Percentiles rank a stretch among this genome's conserved stretches.
These are phyloP conservation scores for Claviceps purpurea DNA, from an alignment of 2,329 filamentous ascomycete species.

Conservation along the genomic window DNA sequence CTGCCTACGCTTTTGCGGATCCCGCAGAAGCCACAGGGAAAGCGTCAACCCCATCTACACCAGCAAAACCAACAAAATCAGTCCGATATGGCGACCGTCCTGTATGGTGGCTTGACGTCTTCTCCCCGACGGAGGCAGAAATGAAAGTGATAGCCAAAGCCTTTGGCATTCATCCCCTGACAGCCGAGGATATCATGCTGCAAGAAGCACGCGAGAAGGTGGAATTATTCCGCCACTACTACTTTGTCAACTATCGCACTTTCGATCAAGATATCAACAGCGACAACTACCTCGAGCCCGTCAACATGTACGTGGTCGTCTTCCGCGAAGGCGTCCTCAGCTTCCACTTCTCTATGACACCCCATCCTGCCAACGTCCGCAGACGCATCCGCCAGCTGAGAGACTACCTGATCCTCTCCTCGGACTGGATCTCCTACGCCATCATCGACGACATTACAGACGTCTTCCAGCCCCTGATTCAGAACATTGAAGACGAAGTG, in stretches of 20 bases:
- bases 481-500: constrained; percentile 87
- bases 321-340: constrained; percentile 91
- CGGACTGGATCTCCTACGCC: constrained; percentile 97
- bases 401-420: constrained; percentile 83
- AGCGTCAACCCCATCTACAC: too few relatives aligned
- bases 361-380: constrained; percentile 90
- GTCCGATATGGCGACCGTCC: constrained; percentile 66
- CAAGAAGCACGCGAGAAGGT: constrained; percentile 97
- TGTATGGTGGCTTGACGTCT: constrained; percentile 92
- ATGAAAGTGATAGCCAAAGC: constrained; percentile 90
- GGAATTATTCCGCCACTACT: constrained; percentile 92
- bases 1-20: constrained; percentile 2
- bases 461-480: constrained; percentile 83
- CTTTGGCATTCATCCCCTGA: constrained; percentile 91
- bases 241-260: constrained; percentile 95
- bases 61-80: constrained; percentile 19
- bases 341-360: constrained; percentile 94
- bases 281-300: constrained; percentile 82
- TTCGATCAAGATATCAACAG: constrained; percentile 90
- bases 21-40: constrained; percentile 10
- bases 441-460: constrained; percentile 98
- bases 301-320: constrained; percentile 96
- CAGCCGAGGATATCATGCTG: constrained; percentile 92
- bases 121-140: constrained; percentile 82
- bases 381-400: constrained; percentile 84